Percentiles rank a stretch among this genome's conserved stretches.
Evolutionary conservation across 371 early-diverging fungal species (phyloP).

Genomic region (Neoconidiobolus thromboides): DNA sequence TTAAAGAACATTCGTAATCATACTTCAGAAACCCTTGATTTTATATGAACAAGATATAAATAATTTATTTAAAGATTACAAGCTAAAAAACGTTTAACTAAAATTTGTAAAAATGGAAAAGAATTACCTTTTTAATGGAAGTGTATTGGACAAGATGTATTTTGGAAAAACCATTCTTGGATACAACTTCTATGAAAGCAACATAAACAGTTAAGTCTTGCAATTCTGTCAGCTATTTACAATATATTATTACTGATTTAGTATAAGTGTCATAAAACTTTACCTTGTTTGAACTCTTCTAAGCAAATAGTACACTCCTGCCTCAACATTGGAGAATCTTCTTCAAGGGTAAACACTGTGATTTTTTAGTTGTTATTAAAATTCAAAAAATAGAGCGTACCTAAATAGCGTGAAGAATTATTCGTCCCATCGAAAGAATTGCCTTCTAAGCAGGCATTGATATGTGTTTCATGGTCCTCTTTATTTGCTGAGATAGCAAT

Average conservation of each 20-base stretch:
- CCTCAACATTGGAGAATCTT: background rate
- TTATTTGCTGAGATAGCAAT: background rate
- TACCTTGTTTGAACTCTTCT: background rate
- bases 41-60: too few relatives aligned
- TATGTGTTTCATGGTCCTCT: constrained; percentile 4
- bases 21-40: too few relatives aligned
- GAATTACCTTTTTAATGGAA: background rate
- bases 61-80: too few relatives aligned
- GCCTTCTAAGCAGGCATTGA: constrained; percentile 1
- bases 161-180: constrained; percentile 5
- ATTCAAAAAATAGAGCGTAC: background rate
- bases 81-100: too few relatives aligned
- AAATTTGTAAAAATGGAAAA: too few relatives aligned
- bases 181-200: constrained; percentile 4
- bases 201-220: constrained; percentile 4
- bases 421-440: constrained; percentile 2
- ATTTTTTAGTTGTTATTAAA: background rate
- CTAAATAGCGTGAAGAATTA: constrained; percentile 5
- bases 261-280: background rate
- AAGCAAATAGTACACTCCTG: constrained; percentile 2
- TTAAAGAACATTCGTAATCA: too few relatives aligned
- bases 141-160: constrained; percentile 3
- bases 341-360: constrained; percentile 1
- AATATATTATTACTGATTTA: background rate
- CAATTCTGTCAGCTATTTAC: constrained; percentile 2